Percentiles rank a stretch among this genome's conserved stretches.
Conservation (phyloP, 768 basidiomycete genomes). For the Naganishia vishniacii region DNA sequence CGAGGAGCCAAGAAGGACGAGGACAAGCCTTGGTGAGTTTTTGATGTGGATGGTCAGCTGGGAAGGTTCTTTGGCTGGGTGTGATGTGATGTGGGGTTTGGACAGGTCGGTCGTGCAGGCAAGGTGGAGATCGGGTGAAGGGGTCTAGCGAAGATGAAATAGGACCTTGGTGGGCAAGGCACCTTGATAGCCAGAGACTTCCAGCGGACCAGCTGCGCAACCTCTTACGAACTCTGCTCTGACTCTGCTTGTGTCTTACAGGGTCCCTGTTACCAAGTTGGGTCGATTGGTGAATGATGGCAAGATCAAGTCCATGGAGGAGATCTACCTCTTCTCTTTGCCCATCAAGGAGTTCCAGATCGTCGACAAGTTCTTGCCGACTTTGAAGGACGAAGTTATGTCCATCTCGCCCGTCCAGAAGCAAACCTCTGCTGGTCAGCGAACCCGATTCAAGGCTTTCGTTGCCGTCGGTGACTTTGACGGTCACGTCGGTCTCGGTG, state of each 20-base stretch:
- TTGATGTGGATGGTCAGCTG: neutral
- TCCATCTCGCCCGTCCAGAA: slow-evolving; percentile 99
- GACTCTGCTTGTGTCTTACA: slow-evolving; percentile 50
- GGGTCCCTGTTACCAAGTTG: slow-evolving; percentile 91
- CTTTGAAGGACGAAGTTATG: slow-evolving; percentile 95
- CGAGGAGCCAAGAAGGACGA: slow-evolving; percentile 98
- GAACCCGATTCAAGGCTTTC: slow-evolving; percentile 99
- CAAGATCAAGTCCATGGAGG: slow-evolving; percentile 99
- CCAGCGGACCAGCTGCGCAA: too few relatives aligned
- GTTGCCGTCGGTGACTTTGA: slow-evolving; percentile 98
- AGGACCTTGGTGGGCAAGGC: too few relatives aligned
- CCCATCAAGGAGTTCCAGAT: slow-evolving; percentile 99
- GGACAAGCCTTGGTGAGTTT: slow-evolving; percentile 93
- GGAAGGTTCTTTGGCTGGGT: neutral
- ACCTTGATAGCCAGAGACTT: too few relatives aligned
- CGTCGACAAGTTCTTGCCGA: slow-evolving; percentile 97
- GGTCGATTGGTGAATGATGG: slow-evolving; percentile 98
- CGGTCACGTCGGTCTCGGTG: slow-evolving; percentile 97
- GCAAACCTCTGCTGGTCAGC: slow-evolving; percentile 98
- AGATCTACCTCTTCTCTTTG: slow-evolving; percentile 99
- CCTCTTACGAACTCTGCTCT: too few relatives aligned
- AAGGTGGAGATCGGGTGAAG: neutral
- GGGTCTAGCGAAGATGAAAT: neutral
- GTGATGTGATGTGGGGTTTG: too few relatives aligned
- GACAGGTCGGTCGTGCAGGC: too few relatives aligned